Evolutionary conservation across 2,329 filamentous ascomycete genomes (phyloP), one percentile per base, ranked within the genome.

Genomic region (Penicillium griseofulvum): DNA sequence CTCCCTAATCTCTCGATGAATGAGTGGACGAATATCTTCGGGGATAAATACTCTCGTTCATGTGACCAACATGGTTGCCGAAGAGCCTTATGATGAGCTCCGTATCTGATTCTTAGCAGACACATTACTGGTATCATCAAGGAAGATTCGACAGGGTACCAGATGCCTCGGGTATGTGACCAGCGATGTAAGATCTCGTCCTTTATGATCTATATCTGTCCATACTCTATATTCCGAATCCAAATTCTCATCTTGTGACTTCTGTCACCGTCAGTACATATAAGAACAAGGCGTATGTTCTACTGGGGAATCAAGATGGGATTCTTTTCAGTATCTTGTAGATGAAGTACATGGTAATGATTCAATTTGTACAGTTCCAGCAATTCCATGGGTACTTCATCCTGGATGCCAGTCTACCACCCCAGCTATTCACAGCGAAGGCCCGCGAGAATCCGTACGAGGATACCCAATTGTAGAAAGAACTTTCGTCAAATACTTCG

Each of bases 401-500:
- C 39, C 12, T 31, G 11, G n/a, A 47, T 36, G 37, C 37, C 31
- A 34, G 10, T 44, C 19, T 28, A 34, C 28, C 47, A 24, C 16
- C 8, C 14, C 28, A 22, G 24, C 17, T 8, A 16, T 22, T 54
- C 47, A 54, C 28, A 54, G 47, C 28, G 39, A 51, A 22, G 52
- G 34, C 5, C 34, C 47, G 2, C 47, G 33, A 7, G 52, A 33
- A 34, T 54, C 64, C 17, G 59, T 57, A 12, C 66, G 59, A n/a
- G 75, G 67, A 43, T 75, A 74, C 2, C 78, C 78, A 56, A 80
- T 69, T 3, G 66, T 63, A 26, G 60, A 56, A 37, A 85, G 68
- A 14, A 83, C 70, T 5, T 64, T 60, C 44, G 76, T 71, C 36
- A 85, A 68, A 26, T 72, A 58, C 29, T 72, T 68, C 16, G 73